phyloP scores from a whole-genome alignment of 176 grass and related monocot genomes.

The Musa acuminata region DNA sequence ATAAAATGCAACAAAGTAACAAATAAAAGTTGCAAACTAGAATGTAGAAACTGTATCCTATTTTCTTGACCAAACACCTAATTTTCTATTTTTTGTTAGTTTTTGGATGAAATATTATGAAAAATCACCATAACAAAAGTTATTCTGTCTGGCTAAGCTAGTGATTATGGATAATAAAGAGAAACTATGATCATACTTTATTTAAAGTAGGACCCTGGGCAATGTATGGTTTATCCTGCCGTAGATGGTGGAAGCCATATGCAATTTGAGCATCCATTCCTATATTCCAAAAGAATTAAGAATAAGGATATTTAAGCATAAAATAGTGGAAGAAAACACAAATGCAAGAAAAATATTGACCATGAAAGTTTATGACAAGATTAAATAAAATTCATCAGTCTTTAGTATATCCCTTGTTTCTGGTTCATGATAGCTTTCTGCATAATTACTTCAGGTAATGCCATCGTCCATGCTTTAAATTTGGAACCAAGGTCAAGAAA shows the following conservation, averaged over 20 bases:
- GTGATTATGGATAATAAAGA: background rate
- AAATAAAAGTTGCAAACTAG: background rate
- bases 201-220: constrained; percentile 71
- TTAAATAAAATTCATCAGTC: background rate
- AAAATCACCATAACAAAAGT: background rate
- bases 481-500: background rate
- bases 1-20: background rate
- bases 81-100: background rate
- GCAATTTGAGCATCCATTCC: constrained; percentile 98
- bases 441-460: background rate
- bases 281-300: constrained; percentile 21
- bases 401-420: background rate
- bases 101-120: background rate
- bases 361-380: background rate
- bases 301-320: constrained; percentile 6
- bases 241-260: constrained; percentile 78
- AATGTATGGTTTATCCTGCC: constrained; percentile 63
- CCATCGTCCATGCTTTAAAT: background rate
- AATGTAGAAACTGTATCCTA: background rate
- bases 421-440: background rate
- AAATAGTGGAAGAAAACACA: constrained; percentile 4
- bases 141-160: background rate
- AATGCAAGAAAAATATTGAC: background rate
- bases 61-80: background rate
- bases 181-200: constrained; percentile 52